A percentile compares a stretch with the other conserved stretches of the same genome.
phyloP scores from a whole-genome alignment of 192 early-diverging fungal species.

The Backusella mclennaniae region DNA sequence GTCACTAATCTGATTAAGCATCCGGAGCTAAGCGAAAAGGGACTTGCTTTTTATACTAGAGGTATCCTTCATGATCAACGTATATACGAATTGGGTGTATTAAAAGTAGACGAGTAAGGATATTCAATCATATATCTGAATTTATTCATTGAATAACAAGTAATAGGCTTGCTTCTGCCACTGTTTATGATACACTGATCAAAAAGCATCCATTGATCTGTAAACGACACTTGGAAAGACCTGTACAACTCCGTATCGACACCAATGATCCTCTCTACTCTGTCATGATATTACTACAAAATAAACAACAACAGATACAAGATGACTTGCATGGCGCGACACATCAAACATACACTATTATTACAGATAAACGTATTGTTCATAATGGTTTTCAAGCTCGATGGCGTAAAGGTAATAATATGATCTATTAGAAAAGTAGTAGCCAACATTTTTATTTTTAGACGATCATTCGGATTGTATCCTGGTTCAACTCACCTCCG shows the following conservation, averaged over 20 bases:
- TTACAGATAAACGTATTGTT: neutral
- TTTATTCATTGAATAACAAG: no score
- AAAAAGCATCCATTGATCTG: neutral
- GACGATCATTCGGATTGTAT: neutral
- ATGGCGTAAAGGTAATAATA: slow-evolving; percentile 1
- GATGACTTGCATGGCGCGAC: neutral
- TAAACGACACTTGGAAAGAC: neutral
- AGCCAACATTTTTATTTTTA: neutral
- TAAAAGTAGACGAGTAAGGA: neutral
- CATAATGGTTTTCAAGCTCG: slow-evolving; percentile 1
- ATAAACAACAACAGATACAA: neutral
- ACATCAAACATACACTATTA: neutral
- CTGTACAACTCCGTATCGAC: neutral
- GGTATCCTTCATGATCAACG: neutral
- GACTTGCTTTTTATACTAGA: neutral
- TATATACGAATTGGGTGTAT: neutral
- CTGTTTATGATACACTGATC: neutral
- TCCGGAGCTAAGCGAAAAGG: neutral
- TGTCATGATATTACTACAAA: neutral
- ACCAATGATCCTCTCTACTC: neutral
- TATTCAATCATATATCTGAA: no score
- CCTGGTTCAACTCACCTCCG: neutral
- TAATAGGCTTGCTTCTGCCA: neutral
- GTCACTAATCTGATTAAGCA: neutral
- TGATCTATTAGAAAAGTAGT: no score